Evolutionary conservation across 768 basidiomycete species (phyloP), one percentile per base, ranked within the genome.

Genomic region (Kondoa subrosea): DNA sequence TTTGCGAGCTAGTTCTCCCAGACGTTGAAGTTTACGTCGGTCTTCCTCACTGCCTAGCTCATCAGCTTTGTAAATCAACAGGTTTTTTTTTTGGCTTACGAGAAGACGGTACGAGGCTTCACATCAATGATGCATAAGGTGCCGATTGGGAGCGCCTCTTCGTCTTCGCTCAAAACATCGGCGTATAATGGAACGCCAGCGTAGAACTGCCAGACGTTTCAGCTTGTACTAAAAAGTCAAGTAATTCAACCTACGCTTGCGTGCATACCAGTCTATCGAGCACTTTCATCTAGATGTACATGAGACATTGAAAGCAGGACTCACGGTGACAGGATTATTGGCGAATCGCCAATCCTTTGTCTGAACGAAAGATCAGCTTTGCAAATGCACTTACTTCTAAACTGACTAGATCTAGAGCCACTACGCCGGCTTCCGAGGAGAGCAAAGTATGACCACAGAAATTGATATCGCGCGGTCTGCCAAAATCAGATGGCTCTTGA

Each of bases 401-500:
- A n/a, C n/a, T n/a, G n/a, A n/a, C n/a, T 0, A 71, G 64, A 67
- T 75, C 63, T 25, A 69, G 67, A 1, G 73, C 71, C 21, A 73
- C 70, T 27, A 73, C 25, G 3, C 69, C 70, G n/a, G 67, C 61
- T 27, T 64, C 64, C 16, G 66, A 70, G 27, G 70, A 65, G 2
- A 75, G 65, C 15, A 75, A 72, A 0, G 74, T 69, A 31, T 75
- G 74, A 17, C 69, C 64, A 29, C 74, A 75, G 56, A 75, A 74
- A 21, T 67, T 60, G 15, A 71, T 70, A 27, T 66, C 66, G 25
- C 73, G 56, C 0, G 40, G 40, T 21, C 40, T 50, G 8, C 21
- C 21, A 21, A 50, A 8, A 21, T n/a, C n/a, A n/a, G n/a, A n/a
- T n/a, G n/a, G n/a, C n/a, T n/a, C 12, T 8, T 50, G 12, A 50